Evolutionary conservation across 2,329 filamentous ascomycete genomes (phyloP), one percentile per base, ranked within the genome.

Genomic region (Arachnopeziza araneosa): DNA sequence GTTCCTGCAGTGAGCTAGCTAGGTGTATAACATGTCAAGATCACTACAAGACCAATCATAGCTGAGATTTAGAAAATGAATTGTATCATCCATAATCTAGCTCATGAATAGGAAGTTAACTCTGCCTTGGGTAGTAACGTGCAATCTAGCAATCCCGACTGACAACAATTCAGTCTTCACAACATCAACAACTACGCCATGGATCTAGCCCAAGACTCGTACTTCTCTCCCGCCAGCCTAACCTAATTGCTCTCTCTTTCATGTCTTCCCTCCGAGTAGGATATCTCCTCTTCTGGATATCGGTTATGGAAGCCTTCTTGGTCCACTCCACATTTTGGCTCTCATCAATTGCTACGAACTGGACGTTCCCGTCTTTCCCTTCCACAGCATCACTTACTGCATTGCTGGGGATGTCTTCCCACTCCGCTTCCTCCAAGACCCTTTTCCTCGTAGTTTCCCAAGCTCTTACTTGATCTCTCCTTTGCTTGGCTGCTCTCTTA

Each of bases 401-500:
- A 30, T 52, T 44, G 24, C 22, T 50, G 12, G 12, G 12, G 36
- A 44, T 3, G 17, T 56, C 24, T 51, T 54, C 57, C 61, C 32
- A 61, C 9, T 24, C 58, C 65, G 55, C 56, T 36, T 26, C 63
- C 56, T 32, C 65, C 64, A 5, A 63, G 17, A 44, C 17, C 17
- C 36, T 44, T 44, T 44, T 12, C 36, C 36, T 44, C 12, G 36
- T 52, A 19, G 48, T 57, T 30, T 65, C 63, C 65, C 62, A 66
- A 54, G 52, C 60, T n/a, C 26, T 59, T 14, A 66, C 7, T 54
- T 60, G 57, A 14, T 60, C 61, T 21, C 61, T 64, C 51, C 63
- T 67, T 32, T 66, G 60, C 55, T 59, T 66, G 4, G 64, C 66
- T 14, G 67, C 64, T 53, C 61, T 65, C 50, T 56, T 69, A 5